phyloP scores from a whole-genome alignment of 2,329 filamentous ascomycete genomes.

The Aureobasidium pullulans region DNA sequence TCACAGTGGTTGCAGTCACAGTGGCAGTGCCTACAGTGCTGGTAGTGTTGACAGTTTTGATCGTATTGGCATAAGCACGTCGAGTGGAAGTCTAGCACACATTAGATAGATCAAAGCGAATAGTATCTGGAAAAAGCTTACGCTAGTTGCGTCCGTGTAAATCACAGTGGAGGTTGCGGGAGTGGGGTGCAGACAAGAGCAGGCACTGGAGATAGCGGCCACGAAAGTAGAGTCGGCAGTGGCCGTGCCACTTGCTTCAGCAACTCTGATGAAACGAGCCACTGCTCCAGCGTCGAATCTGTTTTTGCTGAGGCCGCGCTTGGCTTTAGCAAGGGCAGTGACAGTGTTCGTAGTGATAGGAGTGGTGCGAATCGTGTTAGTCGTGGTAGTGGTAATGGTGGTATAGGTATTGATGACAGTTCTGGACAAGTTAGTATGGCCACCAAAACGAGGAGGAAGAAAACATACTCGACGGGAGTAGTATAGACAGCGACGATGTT shows the following conservation, averaged over 20 bases:
- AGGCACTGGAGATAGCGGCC: slow-evolving; percentile 25
- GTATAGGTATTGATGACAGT: slow-evolving; percentile 17
- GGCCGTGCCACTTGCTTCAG: slow-evolving; percentile 14
- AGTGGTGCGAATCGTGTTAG: slow-evolving; percentile 17
- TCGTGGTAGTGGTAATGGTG: slow-evolving; percentile 19
- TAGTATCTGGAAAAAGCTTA: slow-evolving; percentile 10
- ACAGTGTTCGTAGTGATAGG: slow-evolving; percentile 22
- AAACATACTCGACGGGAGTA: slow-evolving; percentile 25
- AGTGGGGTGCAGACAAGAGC: slow-evolving; percentile 23
- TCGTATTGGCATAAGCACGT: slow-evolving; percentile 19
- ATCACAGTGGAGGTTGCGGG: slow-evolving; percentile 23
- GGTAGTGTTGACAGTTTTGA: slow-evolving; percentile 17
- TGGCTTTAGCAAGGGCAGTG: slow-evolving; percentile 14
- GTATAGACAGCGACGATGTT: slow-evolving; percentile 20
- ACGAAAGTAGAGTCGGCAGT: slow-evolving; percentile 12
- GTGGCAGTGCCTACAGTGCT: slow-evolving; percentile 15
- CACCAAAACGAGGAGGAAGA: too few relatives aligned
- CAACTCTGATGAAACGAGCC: slow-evolving; percentile 18
- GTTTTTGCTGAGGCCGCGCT: slow-evolving; percentile 16
- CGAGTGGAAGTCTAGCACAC: slow-evolving; percentile 12
- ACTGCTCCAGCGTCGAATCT: slow-evolving; percentile 16
- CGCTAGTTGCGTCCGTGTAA: slow-evolving; percentile 20
- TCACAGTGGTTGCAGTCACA: slow-evolving; percentile 16
- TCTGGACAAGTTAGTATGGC: slow-evolving; percentile 4
- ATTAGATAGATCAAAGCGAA: neutral